These are phyloP conservation scores for Triticum timopheevii DNA, from an alignment of 176 grass and related monocot genomes.

Conservation along the genomic window DNA sequence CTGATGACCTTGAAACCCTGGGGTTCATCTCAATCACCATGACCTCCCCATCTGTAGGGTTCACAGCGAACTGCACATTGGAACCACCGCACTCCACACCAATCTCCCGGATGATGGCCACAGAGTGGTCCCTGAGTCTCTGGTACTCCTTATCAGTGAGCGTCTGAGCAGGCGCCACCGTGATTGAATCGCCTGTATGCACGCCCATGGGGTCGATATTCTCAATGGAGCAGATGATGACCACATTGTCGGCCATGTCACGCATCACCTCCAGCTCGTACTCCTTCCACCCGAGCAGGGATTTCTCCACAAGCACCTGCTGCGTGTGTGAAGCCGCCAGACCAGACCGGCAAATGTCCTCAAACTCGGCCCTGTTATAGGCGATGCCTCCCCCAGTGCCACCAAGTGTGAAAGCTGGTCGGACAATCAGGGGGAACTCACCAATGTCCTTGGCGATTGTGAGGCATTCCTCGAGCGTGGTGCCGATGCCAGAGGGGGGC, in stretches of 20 bases:
- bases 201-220: conserved; percentile 98
- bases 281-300: conserved; percentile 97
- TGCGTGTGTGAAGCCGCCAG: conserved; percentile 65
- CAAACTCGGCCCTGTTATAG: conserved; percentile 85
- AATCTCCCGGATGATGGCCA: conserved; percentile 95
- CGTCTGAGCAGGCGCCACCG: conserved; percentile 86
- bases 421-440: conserved; percentile 83
- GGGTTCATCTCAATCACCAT: conserved; percentile 99
- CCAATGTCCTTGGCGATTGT: conserved; percentile 68
- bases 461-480: conserved; percentile 80
- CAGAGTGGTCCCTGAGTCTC: conserved; percentile 74
- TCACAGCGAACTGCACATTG: conserved; percentile 92
- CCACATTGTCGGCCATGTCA: conserved; percentile 93
- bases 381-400: conserved; percentile 94
- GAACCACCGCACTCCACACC: conserved; percentile 97
- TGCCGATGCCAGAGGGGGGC: conserved; percentile 87
- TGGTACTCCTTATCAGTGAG: conserved; percentile 98
- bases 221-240: conserved; percentile 99
- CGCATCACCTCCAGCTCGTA: conserved; percentile 99
- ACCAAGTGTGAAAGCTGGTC: conserved; percentile 90
- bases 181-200: conserved; percentile 97
- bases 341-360: conserved; percentile 80
- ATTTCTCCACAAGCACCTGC: conserved; percentile 96
- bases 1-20: conserved; percentile 91
- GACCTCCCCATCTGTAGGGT: conserved; percentile 88